phyloP scores from a whole-genome alignment of 1,284 basidiomycete genomes.

The Vanrija pseudolonga region DNA sequence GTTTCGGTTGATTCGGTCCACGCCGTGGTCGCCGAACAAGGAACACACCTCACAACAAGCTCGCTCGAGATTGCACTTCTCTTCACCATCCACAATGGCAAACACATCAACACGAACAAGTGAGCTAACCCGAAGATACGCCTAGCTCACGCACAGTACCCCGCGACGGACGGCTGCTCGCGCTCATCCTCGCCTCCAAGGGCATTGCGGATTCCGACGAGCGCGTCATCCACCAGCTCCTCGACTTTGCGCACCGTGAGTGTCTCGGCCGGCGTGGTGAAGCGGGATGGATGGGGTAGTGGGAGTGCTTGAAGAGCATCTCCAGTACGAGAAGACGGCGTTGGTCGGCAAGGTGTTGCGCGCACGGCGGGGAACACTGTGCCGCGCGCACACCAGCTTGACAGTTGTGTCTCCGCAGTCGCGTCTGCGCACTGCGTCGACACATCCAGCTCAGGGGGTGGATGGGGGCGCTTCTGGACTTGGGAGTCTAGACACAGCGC shows the following conservation, averaged over 20 bases:
- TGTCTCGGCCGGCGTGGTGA: neutral
- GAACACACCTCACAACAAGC: no score
- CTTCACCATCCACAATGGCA: conserved; percentile 8
- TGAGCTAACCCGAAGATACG: neutral
- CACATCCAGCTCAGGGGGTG: neutral
- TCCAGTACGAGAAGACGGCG: no score
- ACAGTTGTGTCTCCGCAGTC: neutral
- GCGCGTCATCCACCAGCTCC: conserved; percentile 85
- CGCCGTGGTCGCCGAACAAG: no score
- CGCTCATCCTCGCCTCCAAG: conserved; percentile 87
- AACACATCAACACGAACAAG: conserved; percentile 8
- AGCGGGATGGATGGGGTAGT: no score
- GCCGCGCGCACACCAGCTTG: neutral
- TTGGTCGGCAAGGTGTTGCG: no score
- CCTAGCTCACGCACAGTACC: conserved; percentile 52
- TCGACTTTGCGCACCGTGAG: conserved; percentile 86
- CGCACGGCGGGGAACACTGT: no score
- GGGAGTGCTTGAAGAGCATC: no score
- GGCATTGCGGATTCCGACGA: conserved; percentile 93
- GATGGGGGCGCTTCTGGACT: no score
- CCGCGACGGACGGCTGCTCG: conserved; percentile 84
- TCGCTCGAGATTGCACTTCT: neutral
- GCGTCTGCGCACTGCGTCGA: neutral
- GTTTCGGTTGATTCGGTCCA: no score
- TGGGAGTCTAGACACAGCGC: no score